Evolutionary conservation across 495 filamentous ascomycete species (phyloP).

Genomic region (Paragyromitra xinjiangensis): DNA sequence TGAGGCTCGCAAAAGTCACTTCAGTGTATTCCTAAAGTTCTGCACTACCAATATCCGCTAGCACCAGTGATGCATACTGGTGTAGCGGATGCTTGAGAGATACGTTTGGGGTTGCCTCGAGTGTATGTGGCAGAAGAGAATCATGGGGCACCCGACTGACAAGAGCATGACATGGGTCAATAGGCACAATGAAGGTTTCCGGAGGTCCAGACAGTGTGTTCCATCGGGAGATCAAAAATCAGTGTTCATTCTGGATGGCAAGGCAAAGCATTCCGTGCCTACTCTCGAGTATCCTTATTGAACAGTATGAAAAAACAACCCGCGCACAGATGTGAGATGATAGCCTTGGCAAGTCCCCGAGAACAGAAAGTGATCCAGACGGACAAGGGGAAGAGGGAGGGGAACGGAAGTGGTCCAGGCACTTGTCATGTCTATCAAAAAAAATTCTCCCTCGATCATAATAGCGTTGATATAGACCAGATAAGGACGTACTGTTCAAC

Average conservation of each 20-base stretch:
- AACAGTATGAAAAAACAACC: slow-evolving; percentile 77
- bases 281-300: slow-evolving; percentile 66
- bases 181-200: slow-evolving; percentile 92
- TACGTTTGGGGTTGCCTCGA: neutral
- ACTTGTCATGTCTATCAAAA: slow-evolving; percentile 20
- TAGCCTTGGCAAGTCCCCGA: slow-evolving; percentile 3
- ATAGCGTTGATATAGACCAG: neutral
- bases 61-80: neutral
- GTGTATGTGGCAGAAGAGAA: neutral
- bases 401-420: neutral
- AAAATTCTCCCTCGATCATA: neutral
- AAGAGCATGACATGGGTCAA: neutral
- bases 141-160: slow-evolving; percentile 6
- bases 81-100: neutral
- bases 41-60: neutral
- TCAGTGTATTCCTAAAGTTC: slow-evolving; percentile 3
- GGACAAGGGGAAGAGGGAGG: neutral
- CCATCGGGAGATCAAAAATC: slow-evolving; percentile 79
- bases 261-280: slow-evolving; percentile 91
- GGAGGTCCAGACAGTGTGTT: slow-evolving; percentile 88
- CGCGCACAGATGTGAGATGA: slow-evolving; percentile 60
- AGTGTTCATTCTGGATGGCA: slow-evolving; percentile 93
- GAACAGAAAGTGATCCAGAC: neutral
- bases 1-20: neutral
- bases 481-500: slow-evolving; percentile 12